phyloP scores from a whole-genome alignment of 106 monocot genomes.

The Acanthochlamys bracteata region DNA sequence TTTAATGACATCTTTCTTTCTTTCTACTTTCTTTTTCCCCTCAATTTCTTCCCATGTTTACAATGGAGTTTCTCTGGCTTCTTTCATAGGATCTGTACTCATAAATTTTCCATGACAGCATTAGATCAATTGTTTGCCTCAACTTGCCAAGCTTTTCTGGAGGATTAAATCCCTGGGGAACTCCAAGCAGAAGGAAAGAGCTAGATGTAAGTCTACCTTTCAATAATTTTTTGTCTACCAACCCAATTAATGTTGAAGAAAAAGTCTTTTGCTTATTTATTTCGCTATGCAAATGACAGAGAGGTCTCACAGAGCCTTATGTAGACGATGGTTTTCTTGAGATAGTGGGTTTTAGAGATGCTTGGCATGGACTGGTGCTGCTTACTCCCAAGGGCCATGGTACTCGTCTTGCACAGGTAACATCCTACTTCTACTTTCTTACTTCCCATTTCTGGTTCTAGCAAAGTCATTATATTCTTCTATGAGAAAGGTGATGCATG shows the following conservation, averaged over 20 bases:
- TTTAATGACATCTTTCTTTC: no score
- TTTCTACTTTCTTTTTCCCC: no score
- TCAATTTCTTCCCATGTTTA: no score
- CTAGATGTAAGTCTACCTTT: constrained; percentile 44
- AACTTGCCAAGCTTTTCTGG: constrained; percentile 97
- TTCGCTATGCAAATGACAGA: constrained; percentile 23
- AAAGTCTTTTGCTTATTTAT: no score
- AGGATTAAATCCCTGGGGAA: constrained; percentile 98
- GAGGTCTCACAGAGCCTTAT: constrained; percentile 45
- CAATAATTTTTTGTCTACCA: no score
- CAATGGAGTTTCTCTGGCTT: no score
- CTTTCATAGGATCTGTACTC: neutral
- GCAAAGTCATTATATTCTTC: no score
- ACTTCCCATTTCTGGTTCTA: no score
- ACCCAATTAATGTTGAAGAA: no score
- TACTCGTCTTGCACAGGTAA: constrained; percentile 88
- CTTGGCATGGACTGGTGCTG: constrained; percentile 92
- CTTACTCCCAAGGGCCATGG: constrained; percentile 85
- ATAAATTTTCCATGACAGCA: constrained; percentile 32
- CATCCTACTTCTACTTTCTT: no score
- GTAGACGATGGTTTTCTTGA: constrained; percentile 84
- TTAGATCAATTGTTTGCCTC: constrained; percentile 80
- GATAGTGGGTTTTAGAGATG: constrained; percentile 91
- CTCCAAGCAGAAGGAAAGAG: constrained; percentile 42
- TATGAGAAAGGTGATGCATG: no score